Percentiles rank a stretch among this genome's conserved stretches.
Evolutionary conservation across 176 grass and related monocot species (phyloP).

Genomic region (Hordeum vulgare): MorexV3_pseudomolecules_assembly NC_058521.1:483827732-483828231

Average conservation of each 20-base stretch:
- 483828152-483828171: no score
- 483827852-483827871: neutral
- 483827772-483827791: neutral
- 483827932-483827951: neutral
- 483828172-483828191: no score
- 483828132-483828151: no score
- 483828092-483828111: neutral
- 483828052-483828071: neutral
- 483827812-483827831: neutral
- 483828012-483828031: constrained; percentile 38
- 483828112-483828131: no score
- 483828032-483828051: neutral
- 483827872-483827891: neutral
- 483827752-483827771: neutral
- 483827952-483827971: neutral
- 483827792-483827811: neutral
- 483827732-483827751: neutral
- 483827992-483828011: constrained; percentile 13
- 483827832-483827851: neutral
- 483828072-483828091: neutral
- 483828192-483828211: neutral
- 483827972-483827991: constrained; percentile 39
- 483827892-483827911: constrained; percentile 19
- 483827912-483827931: no score
- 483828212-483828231: neutral